phyloP scores from a whole-genome alignment of 192 early-diverging fungal genomes.

The Backusella liffmaniae region DNA sequence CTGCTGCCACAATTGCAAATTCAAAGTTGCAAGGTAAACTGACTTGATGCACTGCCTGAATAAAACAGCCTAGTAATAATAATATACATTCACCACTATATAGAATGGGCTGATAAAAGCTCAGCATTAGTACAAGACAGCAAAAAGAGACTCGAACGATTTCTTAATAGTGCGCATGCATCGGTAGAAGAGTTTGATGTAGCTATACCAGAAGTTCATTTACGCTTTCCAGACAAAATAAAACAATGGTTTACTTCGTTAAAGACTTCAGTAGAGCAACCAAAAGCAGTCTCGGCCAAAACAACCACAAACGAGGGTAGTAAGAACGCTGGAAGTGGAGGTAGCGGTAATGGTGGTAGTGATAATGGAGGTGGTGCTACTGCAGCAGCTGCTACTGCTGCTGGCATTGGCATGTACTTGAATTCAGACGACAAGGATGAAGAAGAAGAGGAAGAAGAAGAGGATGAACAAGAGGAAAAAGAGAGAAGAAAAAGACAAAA shows the following conservation, averaged over 20 bases:
- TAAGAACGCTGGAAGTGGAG: constrained; percentile 5
- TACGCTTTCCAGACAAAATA: constrained; percentile 37
- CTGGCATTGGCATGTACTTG: constrained; percentile 19
- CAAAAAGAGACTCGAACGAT: constrained; percentile 32
- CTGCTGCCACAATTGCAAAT: constrained; percentile 58
- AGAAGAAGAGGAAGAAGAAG: background rate
- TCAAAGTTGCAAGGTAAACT: constrained; percentile 57
- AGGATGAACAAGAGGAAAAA: constrained; percentile 35
- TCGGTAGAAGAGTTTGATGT: constrained; percentile 35
- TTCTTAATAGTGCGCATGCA: constrained; percentile 38
- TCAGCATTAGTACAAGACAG: constrained; percentile 35
- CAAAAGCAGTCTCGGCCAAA: constrained; percentile 30
- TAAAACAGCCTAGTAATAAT: background rate
- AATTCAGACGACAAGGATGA: constrained; percentile 15
- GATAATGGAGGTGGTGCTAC: constrained; percentile 33
- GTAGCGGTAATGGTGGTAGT: constrained; percentile 1
- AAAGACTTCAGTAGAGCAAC: background rate
- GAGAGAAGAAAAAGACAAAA: constrained; percentile 47
- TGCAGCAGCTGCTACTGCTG: constrained; percentile 45
- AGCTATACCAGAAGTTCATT: constrained; percentile 40
- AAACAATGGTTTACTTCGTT: constrained; percentile 21
- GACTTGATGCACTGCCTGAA: background rate
- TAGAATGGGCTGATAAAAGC: constrained; percentile 40
- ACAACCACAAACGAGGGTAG: constrained; percentile 16
- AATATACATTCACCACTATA: background rate